Base-by-base conservation (phyloP, 345 rosid species). In the Brassica juncea region DNA sequence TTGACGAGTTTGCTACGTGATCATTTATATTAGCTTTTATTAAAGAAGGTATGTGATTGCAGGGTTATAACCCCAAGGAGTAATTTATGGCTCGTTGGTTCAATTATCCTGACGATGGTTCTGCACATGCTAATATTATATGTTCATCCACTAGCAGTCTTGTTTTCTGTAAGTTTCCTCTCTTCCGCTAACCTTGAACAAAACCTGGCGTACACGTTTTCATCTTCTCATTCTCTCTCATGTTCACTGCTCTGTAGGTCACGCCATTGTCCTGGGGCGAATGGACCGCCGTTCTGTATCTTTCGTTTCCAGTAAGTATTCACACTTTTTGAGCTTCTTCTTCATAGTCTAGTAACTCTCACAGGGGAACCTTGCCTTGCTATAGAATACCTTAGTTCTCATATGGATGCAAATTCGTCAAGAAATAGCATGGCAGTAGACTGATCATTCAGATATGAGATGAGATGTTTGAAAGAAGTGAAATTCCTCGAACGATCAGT, bases 31-130 rank as follows among this genome's bases (percentile, higher is more conserved):
- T 62, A 11, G 62, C 37, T 42, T 42, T 47, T 32, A 79, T 7
- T 74, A 61, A 68, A 52, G 52, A 74, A 5, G 49, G 72, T 82
- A 52, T 68, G 39, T 82, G 69, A 73, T 80, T 86, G 81, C 82
- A 95, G 99, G 82, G 92, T 87, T 75, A 88, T 92, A 81, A 93
- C 94, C 78, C 99, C 99, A 57, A 89, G 99, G 97, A 95, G 98
- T 88, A 95, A 95, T 84, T 72, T 92, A 81, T 95, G 99, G 99
- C 97, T 95, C 30, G 98, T 93, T 37, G 94, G 82, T 58, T 95
- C 99, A 73, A 93, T 95, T 71, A 75, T 91, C 77, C 84, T 95
- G 84, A 95, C 98, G 49, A 93, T 95, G 97, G 75, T 93, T 69
- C 91, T 95, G 79, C 99, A 93, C 88, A 58, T 90, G 16, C 86